These are phyloP conservation scores for Penicillium sp. DNA, from an alignment of 2,329 filamentous ascomycete genomes.

Conservation along the genomic window DNA sequence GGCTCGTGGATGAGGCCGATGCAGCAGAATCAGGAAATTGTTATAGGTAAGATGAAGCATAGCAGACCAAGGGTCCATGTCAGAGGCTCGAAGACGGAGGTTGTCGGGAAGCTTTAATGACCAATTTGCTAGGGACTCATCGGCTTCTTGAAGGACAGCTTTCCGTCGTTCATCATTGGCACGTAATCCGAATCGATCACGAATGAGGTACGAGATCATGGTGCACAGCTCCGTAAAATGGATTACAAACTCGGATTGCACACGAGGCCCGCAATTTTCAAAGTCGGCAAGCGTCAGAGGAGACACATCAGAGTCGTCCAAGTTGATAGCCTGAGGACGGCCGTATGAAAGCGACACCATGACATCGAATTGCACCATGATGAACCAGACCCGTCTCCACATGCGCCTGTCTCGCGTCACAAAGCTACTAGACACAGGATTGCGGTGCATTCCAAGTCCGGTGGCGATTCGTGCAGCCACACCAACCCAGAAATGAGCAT, in stretches of 20 bases:
- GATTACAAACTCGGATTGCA: slow-evolving; percentile 47
- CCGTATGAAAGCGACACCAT: slow-evolving; percentile 49
- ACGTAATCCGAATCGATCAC: slow-evolving; percentile 42
- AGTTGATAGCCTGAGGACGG: slow-evolving; percentile 52
- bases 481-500: slow-evolving; percentile 55
- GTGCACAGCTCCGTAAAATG: slow-evolving; percentile 52
- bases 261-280: slow-evolving; percentile 45
- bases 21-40: slow-evolving; percentile 47
- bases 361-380: slow-evolving; percentile 45
- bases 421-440: slow-evolving; percentile 42
- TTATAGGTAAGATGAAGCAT: slow-evolving; percentile 47
- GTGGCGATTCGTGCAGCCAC: slow-evolving; percentile 53
- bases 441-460: slow-evolving; percentile 55
- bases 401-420: slow-evolving; percentile 42
- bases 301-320: slow-evolving; percentile 53
- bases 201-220: slow-evolving; percentile 48
- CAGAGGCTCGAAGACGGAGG: slow-evolving; percentile 40
- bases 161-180: slow-evolving; percentile 42
- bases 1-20: slow-evolving; percentile 45
- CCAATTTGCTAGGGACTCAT: slow-evolving; percentile 44
- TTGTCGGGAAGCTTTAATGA: slow-evolving; percentile 42
- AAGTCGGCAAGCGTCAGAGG: slow-evolving; percentile 48
- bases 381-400: slow-evolving; percentile 46
- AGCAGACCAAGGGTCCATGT: slow-evolving; percentile 45
- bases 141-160: slow-evolving; percentile 41